Percentiles rank a stretch among this genome's conserved stretches.
Evolutionary conservation across 2,329 filamentous ascomycete species (phyloP).

Genomic region (Nigrospora osmanthi): DNA sequence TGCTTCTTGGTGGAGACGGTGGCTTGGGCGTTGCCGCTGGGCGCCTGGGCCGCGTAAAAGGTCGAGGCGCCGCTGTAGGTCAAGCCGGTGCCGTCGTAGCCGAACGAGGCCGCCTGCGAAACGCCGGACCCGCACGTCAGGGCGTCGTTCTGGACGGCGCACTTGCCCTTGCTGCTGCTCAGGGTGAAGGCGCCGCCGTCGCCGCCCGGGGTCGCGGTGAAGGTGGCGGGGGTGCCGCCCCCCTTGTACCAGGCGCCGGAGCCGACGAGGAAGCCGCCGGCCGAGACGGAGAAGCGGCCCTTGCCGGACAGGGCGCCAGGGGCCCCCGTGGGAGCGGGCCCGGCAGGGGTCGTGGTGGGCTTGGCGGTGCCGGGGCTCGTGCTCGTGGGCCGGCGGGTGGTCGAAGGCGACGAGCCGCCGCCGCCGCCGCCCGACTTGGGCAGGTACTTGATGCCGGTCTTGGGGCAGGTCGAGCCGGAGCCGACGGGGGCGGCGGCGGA

Average conservation of each 20-base stretch:
- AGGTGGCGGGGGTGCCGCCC: conserved; percentile 1
- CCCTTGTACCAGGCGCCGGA: not conserved
- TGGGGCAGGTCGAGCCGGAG: conserved; percentile 3
- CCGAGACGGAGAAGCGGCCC: not conserved
- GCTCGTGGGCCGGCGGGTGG: not conserved
- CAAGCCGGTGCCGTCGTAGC: not conserved
- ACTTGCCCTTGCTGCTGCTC: conserved; percentile 1
- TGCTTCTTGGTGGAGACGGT: not conserved
- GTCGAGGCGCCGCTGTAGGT: not conserved
- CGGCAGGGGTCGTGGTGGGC: not conserved
- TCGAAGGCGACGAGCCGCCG: not conserved
- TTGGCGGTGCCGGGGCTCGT: not conserved
- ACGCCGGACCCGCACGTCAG: not conserved
- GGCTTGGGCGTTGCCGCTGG: not conserved
- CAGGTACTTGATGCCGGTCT: conserved; percentile 11
- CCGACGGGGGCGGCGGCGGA: conserved; percentile 1
- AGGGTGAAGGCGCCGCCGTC: not conserved
- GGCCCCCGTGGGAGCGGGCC: not conserved
- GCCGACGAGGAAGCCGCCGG: conserved; percentile 1
- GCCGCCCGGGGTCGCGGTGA: not conserved
- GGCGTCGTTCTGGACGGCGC: not conserved
- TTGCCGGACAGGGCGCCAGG: not conserved
- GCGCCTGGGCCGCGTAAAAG: not conserved
- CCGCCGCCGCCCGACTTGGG: conserved; percentile 11
- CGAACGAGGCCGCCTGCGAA: not conserved